These are phyloP conservation scores for Atkinsonella hypoxylon DNA, from an alignment of 2,329 filamentous ascomycete species.

Conservation along the genomic window DNA sequence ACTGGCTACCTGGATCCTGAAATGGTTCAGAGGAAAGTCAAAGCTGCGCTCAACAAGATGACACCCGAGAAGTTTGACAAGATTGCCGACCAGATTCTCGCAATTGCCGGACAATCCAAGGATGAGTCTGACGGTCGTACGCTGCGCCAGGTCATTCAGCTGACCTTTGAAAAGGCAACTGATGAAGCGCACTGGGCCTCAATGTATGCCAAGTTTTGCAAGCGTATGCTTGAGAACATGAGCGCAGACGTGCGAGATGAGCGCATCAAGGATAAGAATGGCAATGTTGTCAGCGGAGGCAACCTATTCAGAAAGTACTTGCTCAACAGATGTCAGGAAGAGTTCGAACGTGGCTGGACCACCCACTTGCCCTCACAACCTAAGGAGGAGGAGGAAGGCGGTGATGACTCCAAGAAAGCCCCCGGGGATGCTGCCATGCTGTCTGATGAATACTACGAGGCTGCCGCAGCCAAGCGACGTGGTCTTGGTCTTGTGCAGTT, in stretches of 20 bases:
- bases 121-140: conserved; percentile 90
- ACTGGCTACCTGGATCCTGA: conserved; percentile 65
- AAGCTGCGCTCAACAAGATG: conserved; percentile 99
- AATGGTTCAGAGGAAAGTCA: conserved; percentile 96
- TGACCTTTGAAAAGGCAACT: conserved; percentile 97
- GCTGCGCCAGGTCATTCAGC: conserved; percentile 92
- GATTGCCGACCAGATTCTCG: conserved; percentile 85
- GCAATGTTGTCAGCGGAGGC: conserved; percentile 80
- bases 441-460: conserved; percentile 92
- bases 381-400: conserved; percentile 59
- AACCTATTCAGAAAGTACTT: conserved; percentile 97
- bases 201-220: conserved; percentile 98
- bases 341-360: conserved; percentile 98
- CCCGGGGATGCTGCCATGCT: conserved; percentile 66
- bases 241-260: conserved; percentile 91
- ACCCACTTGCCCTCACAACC: conserved; percentile 61
- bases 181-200: conserved; percentile 97
- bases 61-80: conserved; percentile 97
- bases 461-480: conserved; percentile 87
- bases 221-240: conserved; percentile 93
- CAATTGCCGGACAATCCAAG: conserved; percentile 90
- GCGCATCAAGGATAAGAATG: conserved; percentile 81
- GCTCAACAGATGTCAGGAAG: conserved; percentile 95
- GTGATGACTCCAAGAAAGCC: conserved; percentile 31
- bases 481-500: conserved; percentile 97